Conservation (phyloP, 1,139 yeast species). For the Eremothecium coryli region DNA sequence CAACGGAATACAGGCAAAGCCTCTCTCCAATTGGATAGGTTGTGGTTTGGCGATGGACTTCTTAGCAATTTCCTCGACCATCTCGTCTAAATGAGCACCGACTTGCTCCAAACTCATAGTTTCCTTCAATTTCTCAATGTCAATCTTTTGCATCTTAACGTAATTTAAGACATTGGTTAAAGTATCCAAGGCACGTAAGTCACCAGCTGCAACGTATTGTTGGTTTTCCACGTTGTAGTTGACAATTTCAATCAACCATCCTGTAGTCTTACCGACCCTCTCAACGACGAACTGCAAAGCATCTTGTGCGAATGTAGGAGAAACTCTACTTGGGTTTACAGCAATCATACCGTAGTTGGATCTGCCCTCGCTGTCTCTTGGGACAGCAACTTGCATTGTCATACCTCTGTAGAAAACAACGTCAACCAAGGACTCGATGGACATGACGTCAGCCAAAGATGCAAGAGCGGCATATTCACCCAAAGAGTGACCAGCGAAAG, state of each 20-base stretch:
- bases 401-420: slow-evolving; percentile 99
- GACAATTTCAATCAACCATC: slow-evolving; percentile 95
- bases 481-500: slow-evolving; percentile 98
- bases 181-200: slow-evolving; percentile 87
- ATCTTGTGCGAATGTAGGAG: slow-evolving; percentile 80
- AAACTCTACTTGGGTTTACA: slow-evolving; percentile 89
- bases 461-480: slow-evolving; percentile 98
- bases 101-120: slow-evolving; percentile 79
- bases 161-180: slow-evolving; percentile 88
- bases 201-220: slow-evolving; percentile 98
- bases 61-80: slow-evolving; percentile 74
- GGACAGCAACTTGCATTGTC: slow-evolving; percentile 99
- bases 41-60: slow-evolving; percentile 81
- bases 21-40: slow-evolving; percentile 95
- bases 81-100: slow-evolving; percentile 76
- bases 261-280: slow-evolving; percentile 70
- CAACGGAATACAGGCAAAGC: slow-evolving; percentile 95
- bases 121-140: slow-evolving; percentile 79
- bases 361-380: slow-evolving; percentile 89
- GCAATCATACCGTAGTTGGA: slow-evolving; percentile 99
- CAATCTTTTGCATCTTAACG: slow-evolving; percentile 86
- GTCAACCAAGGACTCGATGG: slow-evolving; percentile 93
- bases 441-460: slow-evolving; percentile 96
- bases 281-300: slow-evolving; percentile 93
- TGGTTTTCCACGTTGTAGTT: slow-evolving; percentile 97